A percentile compares a stretch with the other conserved stretches of the same genome.
phyloP scores from a whole-genome alignment of 1,139 yeast species.

The Debaryomyces fabryi region DNA sequence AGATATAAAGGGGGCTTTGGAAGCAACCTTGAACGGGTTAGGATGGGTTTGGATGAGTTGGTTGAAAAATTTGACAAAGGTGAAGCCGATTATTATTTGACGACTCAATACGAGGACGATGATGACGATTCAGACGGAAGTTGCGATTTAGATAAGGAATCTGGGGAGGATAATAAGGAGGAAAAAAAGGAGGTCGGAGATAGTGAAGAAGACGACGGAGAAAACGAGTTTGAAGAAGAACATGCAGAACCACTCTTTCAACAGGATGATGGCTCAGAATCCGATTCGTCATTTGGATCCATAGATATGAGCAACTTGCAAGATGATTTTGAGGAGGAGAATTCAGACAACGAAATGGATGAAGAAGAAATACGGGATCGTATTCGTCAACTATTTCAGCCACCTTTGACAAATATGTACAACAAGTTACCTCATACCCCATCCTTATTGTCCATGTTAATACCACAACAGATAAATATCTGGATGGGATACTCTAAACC shows the following conservation, averaged over 20 bases:
- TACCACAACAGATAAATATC: slow-evolving; percentile 72
- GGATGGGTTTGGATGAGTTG: slow-evolving; percentile 52
- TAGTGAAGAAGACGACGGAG: slow-evolving; percentile 18
- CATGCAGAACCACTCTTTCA: slow-evolving; percentile 13
- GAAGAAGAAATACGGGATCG: slow-evolving; percentile 17
- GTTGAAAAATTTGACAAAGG: slow-evolving; percentile 41
- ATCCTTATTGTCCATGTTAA: slow-evolving; percentile 38
- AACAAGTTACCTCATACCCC: slow-evolving; percentile 47
- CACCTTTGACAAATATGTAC: slow-evolving; percentile 56
- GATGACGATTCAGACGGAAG: slow-evolving; percentile 22
- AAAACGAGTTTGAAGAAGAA: slow-evolving; percentile 12
- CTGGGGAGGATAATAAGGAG: slow-evolving; percentile 17
- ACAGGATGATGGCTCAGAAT: background rate
- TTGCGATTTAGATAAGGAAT: slow-evolving; percentile 23
- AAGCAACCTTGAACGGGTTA: slow-evolving; percentile 54
- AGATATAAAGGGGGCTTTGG: slow-evolving; percentile 66
- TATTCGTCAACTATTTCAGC: slow-evolving; percentile 56
- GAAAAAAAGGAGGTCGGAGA: slow-evolving; percentile 15
- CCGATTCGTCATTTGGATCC: slow-evolving; percentile 29
- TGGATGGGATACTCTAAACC: slow-evolving; percentile 59
- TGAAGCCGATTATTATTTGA: slow-evolving; percentile 54
- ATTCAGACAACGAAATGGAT: slow-evolving; percentile 22
- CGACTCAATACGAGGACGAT: slow-evolving; percentile 59
- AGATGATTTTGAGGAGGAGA: slow-evolving; percentile 52
- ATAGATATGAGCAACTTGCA: slow-evolving; percentile 47